Conservation (phyloP, 495 filamentous ascomycete species). For the Xanthoparmelia taractica region DNA sequence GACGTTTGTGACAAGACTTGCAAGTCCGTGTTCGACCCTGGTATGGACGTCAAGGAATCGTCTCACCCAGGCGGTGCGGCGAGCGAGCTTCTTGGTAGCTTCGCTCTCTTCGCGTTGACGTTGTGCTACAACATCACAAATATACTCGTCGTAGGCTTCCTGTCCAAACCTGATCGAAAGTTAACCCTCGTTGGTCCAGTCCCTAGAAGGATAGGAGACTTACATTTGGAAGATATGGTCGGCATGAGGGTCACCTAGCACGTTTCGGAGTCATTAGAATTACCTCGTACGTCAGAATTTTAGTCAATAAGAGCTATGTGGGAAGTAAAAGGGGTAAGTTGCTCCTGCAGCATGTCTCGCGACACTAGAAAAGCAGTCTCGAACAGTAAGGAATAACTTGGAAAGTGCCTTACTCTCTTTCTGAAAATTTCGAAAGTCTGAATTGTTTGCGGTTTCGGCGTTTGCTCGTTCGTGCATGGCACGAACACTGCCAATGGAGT, state of each 20-base stretch:
- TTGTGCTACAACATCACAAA: not conserved
- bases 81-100: conserved; percentile 1
- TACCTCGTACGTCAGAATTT: too few species aligned
- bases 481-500: conserved; percentile 17
- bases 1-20: not conserved
- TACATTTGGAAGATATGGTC: not conserved
- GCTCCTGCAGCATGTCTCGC: too few species aligned
- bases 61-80: not conserved
- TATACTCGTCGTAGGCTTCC: conserved; percentile 4
- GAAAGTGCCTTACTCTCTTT: too few species aligned
- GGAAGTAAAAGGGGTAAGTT: too few species aligned
- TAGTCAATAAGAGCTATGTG: too few species aligned
- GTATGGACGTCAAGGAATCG: conserved; percentile 1
- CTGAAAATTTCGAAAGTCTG: not conserved
- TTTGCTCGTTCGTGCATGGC: conserved; percentile 12
- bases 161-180: not conserved
- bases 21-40: not conserved
- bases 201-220: not conserved
- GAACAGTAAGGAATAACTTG: too few species aligned
- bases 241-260: not conserved
- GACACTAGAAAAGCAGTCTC: too few species aligned
- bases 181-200: not conserved
- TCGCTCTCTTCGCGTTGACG: not conserved
- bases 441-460: not conserved
- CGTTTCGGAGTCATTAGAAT: too few species aligned